phyloP scores from a whole-genome alignment of 768 basidiomycete genomes.

The Tephrocybe sp. region DNA sequence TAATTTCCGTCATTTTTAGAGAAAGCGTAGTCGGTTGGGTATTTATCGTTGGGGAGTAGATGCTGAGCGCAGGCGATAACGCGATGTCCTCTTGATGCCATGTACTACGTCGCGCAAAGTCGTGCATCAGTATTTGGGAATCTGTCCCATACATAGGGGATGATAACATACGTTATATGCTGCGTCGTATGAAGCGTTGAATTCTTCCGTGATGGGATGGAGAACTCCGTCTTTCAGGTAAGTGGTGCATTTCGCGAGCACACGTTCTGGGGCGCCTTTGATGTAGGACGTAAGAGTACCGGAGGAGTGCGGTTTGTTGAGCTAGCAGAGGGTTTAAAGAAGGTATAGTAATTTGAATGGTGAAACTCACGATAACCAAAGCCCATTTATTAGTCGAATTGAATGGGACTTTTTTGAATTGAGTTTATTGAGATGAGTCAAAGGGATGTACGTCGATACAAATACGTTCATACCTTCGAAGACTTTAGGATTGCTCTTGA shows the following conservation, averaged over 20 bases:
- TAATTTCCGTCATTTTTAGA: slow-evolving; percentile 53
- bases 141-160: not conserved
- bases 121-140: not conserved
- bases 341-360: not conserved
- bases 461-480: slow-evolving; percentile 61
- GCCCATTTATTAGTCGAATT: slow-evolving; percentile 77
- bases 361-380: slow-evolving; percentile 52
- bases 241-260: slow-evolving; percentile 60
- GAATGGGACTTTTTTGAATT: slow-evolving; percentile 66
- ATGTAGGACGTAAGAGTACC: slow-evolving; percentile 55
- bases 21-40: slow-evolving; percentile 46
- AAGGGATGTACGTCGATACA: too few relatives aligned
- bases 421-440: too few relatives aligned
- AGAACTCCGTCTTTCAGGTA: slow-evolving; percentile 51
- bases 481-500: slow-evolving; percentile 52
- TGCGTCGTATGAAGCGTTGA: slow-evolving; percentile 49
- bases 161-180: slow-evolving; percentile 57
- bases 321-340: slow-evolving; percentile 27
- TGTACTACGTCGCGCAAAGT: slow-evolving; percentile 43
- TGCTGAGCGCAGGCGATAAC: slow-evolving; percentile 70
- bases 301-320: slow-evolving; percentile 50
- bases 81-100: slow-evolving; percentile 74
- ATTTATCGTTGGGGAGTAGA: slow-evolving; percentile 49
- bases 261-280: slow-evolving; percentile 70
- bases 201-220: slow-evolving; percentile 53